Evolutionary conservation across 2,329 filamentous ascomycete species (phyloP), one percentile per base, ranked within the genome.

Genomic region (Fusarium palustre): DNA sequence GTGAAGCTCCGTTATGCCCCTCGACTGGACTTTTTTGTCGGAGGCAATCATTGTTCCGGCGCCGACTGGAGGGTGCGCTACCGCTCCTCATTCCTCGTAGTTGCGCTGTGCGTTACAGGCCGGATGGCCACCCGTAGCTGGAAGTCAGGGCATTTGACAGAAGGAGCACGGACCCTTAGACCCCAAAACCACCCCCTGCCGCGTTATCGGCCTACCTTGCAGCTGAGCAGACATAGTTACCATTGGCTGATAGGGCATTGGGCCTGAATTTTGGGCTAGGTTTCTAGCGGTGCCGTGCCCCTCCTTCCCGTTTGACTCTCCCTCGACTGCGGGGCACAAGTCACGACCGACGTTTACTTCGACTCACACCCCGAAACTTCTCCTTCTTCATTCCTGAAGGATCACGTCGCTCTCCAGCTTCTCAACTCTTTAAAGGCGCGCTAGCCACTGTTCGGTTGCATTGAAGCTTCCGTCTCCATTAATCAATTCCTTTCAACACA

Each of bases 1-100:
- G 67, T 74, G 69, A 74, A 75, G 73, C 73, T 75, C 69, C 68
- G 61, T 48, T 38, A 42, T 62, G 59, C 64, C 72, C 68, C 73
- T 71, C 69, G 66, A 74, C 65, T 62, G 68, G 42, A 71, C 69
- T 74, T 74, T 75, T 75, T 74, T 73, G 68, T 68, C 73, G 73
- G 73, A 74, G 66, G 47, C 43, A 52, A 15, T 59, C 47, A 53
- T 75, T 75, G 66, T 74, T 75, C 74, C 74, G 73, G 69, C 60
- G 55, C 74, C 74, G 74, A 50, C 22, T 33, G 13, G 10, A 50
- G 46, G 31, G n/a, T 55, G 31, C 42, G 53, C 53, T 55, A 55
- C 25, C 41, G 41, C 41, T 47, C 52, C 18, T 55, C 11, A n/a
- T 18, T 33, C 33, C 20, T 7, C 16, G n/a, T 36, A 34, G n/a